These are phyloP conservation scores for Phytophthora brassicae DNA, from an alignment of 352 stramenopile genomes.

Conservation along the genomic window DNA sequence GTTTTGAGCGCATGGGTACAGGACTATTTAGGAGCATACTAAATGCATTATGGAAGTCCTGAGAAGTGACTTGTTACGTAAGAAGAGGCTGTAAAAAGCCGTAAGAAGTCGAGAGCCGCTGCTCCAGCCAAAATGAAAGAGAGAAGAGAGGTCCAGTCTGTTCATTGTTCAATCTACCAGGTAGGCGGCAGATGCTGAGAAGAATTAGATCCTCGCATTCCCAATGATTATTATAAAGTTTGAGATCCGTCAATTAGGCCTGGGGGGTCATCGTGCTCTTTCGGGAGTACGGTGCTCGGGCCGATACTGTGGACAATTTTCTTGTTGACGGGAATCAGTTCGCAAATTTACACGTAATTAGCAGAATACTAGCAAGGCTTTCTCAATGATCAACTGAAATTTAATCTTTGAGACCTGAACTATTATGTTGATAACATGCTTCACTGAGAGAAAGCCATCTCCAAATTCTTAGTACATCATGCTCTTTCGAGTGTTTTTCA, in stretches of 20 bases:
- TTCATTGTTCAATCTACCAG: slow-evolving; percentile 7
- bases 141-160: no score
- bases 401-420: slow-evolving; percentile 89
- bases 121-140: slow-evolving; percentile 11
- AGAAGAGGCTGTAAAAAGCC: slow-evolving; percentile 15
- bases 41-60: no score
- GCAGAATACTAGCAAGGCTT: background rate
- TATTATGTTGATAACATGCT: slow-evolving; percentile 56
- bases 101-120: slow-evolving; percentile 7
- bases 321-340: slow-evolving; percentile 62
- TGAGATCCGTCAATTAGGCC: slow-evolving; percentile 77
- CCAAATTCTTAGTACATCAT: slow-evolving; percentile 16
- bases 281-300: slow-evolving; percentile 20
- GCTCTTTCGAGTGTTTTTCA: slow-evolving; percentile 12
- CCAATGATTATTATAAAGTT: slow-evolving; percentile 86
- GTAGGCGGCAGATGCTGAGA: no score
- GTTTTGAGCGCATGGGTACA: no score
- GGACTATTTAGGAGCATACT: background rate
- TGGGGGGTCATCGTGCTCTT: slow-evolving; percentile 33
- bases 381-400: slow-evolving; percentile 84
- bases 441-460: slow-evolving; percentile 63
- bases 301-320: slow-evolving; percentile 71
- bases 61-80: no score
- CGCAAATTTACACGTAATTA: background rate
- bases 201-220: slow-evolving; percentile 12